These are phyloP conservation scores for Marasmius sp. DNA, from an alignment of 1,284 basidiomycete species.

Conservation along the genomic window DNA sequence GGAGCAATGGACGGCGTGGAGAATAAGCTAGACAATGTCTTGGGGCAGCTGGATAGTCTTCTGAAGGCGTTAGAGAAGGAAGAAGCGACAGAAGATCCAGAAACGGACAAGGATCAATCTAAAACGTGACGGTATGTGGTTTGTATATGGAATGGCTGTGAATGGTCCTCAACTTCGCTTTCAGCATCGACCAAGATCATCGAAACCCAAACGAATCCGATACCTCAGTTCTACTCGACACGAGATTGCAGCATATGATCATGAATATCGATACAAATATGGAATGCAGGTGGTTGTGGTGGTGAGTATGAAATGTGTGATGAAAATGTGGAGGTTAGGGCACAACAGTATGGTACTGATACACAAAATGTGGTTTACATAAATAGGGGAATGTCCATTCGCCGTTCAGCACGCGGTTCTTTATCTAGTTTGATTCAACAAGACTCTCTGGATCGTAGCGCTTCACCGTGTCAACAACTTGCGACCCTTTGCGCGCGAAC, in stretches of 20 bases:
- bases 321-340: too few species aligned
- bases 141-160: too few species aligned
- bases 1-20: constrained; percentile 59
- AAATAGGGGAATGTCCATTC: background rate
- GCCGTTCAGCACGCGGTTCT: background rate
- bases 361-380: background rate
- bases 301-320: too few species aligned
- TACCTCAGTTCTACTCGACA: too few species aligned
- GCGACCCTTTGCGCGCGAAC: constrained; percentile 72
- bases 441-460: constrained; percentile 36
- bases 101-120: background rate
- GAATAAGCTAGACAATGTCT: constrained; percentile 52
- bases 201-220: too few species aligned
- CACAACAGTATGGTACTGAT: too few species aligned
- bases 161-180: too few species aligned
- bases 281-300: too few species aligned
- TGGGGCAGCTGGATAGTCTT: constrained; percentile 55
- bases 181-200: too few species aligned
- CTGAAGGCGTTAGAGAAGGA: constrained; percentile 42
- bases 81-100: background rate
- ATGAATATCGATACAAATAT: too few species aligned
- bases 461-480: constrained; percentile 77
- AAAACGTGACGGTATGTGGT: background rate
- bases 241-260: too few species aligned
- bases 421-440: background rate